Evolutionary conservation across 73 alveolate genomes (phyloP).

Genomic region (Tetrahymena elliotti): DNA sequence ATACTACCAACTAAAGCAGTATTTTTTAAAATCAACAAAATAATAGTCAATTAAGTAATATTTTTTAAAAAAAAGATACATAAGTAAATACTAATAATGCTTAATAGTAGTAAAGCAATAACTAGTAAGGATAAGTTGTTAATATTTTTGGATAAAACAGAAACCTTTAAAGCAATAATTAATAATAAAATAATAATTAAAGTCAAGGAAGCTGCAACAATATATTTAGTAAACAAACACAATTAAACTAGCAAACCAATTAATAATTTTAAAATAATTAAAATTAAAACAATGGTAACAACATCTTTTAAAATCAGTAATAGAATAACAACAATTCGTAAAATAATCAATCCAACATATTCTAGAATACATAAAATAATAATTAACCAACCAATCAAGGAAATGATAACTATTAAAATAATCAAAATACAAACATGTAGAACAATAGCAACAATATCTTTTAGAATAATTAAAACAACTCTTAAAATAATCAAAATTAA

Average conservation of each 20-base stretch:
- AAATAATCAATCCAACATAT: background rate
- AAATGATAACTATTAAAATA: background rate
- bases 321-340: background rate
- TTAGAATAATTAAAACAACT: background rate
- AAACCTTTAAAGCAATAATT: too few relatives aligned
- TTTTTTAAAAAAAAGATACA: too few relatives aligned
- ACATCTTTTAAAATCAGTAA: background rate
- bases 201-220: background rate
- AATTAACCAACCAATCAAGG: background rate
- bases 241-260: background rate
- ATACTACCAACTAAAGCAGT: background rate
- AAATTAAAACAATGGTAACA: too few relatives aligned
- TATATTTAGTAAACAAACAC: too few relatives aligned
- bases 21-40: too few relatives aligned
- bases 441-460: background rate
- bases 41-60: background rate
- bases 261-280: too few relatives aligned
- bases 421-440: background rate
- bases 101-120: too few relatives aligned
- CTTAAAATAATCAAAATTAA: background rate
- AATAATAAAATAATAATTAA: too few relatives aligned
- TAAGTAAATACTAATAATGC: too few relatives aligned
- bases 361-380: background rate
- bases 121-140: background rate
- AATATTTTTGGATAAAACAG: background rate